Evolutionary conservation across 495 filamentous ascomycete genomes (phyloP).

Genomic region (Xylaria cubensis): DNA sequence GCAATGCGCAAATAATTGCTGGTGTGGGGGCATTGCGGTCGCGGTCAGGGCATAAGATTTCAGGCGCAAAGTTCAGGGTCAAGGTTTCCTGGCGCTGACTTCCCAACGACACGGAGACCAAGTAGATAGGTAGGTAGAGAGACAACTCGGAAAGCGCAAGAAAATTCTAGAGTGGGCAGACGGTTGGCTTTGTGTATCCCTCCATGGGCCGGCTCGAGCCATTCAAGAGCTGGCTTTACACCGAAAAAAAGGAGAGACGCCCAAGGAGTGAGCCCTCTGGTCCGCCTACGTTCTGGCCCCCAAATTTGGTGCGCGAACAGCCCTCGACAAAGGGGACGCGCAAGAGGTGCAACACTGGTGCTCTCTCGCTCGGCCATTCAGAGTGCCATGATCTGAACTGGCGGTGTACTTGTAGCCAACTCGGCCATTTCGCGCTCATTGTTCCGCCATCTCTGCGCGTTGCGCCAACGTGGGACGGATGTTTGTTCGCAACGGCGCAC

Average conservation of each 20-base stretch:
- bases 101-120: not conserved
- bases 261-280: slow-evolving; percentile 17
- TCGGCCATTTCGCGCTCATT: slow-evolving; percentile 14
- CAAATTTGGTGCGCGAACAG: slow-evolving; percentile 24
- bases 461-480: slow-evolving; percentile 12
- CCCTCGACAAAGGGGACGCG: slow-evolving; percentile 7
- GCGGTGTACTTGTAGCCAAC: slow-evolving; percentile 11
- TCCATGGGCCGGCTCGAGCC: slow-evolving; percentile 32
- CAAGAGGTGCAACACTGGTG: slow-evolving; percentile 14
- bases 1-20: slow-evolving; percentile 19
- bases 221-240: slow-evolving; percentile 33
- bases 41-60: slow-evolving; percentile 22
- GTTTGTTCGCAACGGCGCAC: slow-evolving; percentile 13
- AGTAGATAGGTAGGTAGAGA: slow-evolving; percentile 6
- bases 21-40: slow-evolving; percentile 25
- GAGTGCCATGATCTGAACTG: slow-evolving; percentile 5
- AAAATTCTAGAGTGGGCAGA: slow-evolving; percentile 33
- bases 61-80: slow-evolving; percentile 12
- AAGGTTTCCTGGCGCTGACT: not conserved
- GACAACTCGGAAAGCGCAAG: slow-evolving; percentile 21
- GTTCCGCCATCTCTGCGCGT: slow-evolving; percentile 17
- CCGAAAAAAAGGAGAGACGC: slow-evolving; percentile 33
- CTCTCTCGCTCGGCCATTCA: not conserved
- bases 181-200: slow-evolving; percentile 41
- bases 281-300: slow-evolving; percentile 24